Evolutionary conservation across 495 filamentous ascomycete species (phyloP).

Genomic region (Xylaria telfairii): DNA sequence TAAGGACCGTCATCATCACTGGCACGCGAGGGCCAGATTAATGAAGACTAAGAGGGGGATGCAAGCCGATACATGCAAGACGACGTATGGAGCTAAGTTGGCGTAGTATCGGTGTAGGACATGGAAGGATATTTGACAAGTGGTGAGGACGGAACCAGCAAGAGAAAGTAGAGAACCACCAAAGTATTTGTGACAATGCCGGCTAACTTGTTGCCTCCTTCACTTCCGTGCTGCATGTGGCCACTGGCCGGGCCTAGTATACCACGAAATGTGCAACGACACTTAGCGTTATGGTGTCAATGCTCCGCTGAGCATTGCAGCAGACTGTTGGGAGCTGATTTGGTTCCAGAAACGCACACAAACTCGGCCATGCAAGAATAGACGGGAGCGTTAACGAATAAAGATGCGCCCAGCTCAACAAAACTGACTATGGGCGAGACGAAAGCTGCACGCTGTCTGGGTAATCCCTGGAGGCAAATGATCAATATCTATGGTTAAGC

Average conservation of each 20-base stretch:
- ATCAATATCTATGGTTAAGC: background rate
- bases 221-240: slow-evolving; percentile 14
- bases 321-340: slow-evolving; percentile 1
- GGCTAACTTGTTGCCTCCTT: background rate
- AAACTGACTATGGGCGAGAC: slow-evolving; percentile 3
- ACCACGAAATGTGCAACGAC: slow-evolving; percentile 7
- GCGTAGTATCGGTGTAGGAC: slow-evolving; percentile 26
- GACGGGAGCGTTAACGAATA: slow-evolving; percentile 11
- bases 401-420: slow-evolving; percentile 11
- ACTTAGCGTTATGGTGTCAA: slow-evolving; percentile 10
- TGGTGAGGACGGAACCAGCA: slow-evolving; percentile 21
- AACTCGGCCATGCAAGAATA: background rate
- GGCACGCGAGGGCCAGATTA: slow-evolving; percentile 19
- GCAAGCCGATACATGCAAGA: slow-evolving; percentile 33
- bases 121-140: slow-evolving; percentile 22
- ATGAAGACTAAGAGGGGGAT: slow-evolving; percentile 27
- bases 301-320: slow-evolving; percentile 9
- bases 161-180: slow-evolving; percentile 25
- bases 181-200: slow-evolving; percentile 16
- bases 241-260: background rate
- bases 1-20: slow-evolving; percentile 18
- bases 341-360: background rate
- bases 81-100: slow-evolving; percentile 24
- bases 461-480: slow-evolving; percentile 16
- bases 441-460: slow-evolving; percentile 18